Evolutionary conservation across 352 stramenopile genomes (phyloP), one percentile per base, ranked within the genome.

Genomic region (Pythium apleroticum): DNA sequence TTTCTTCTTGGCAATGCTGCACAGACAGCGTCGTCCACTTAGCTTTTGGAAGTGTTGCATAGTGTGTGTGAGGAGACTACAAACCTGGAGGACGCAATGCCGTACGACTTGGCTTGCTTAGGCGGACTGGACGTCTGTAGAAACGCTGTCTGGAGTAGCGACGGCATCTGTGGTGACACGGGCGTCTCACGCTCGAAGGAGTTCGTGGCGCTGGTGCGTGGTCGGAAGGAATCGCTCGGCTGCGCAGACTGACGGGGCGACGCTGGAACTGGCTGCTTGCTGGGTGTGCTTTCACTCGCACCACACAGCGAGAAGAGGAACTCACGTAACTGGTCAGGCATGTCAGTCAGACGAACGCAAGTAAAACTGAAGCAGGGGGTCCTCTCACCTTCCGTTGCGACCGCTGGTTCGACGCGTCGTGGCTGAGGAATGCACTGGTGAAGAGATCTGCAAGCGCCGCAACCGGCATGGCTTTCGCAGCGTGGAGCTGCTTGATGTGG

Each of bases 61-160:
- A 30, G 30, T 15, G 14, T 25, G 12, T 5, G 37, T 19, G 12
- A 11, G 37, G 17, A 45, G 17, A 45, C n/a, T n/a, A n/a, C 37
- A 6, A 20, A 45, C 80, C 80, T 67, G 49, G 73, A 70, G 1
- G 77, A 81, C 3, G 71, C 69, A 22, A 91, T 77, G 9, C 75
- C 77, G 35, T 88, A 89, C 7, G 73, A 72, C 31, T 88, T 89
- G 1, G 69, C 20, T 52, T 53, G 46, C 46, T 81, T 88, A 27
- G 78, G 63, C 31, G 78, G 72, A n/a, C 77, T 88, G 45, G 81
- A 63, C 49, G 79, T 66, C 52, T 88, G 77, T 0, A 89, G 63
- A 60, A 88, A 85, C 12, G 80, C 82, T 1, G 80, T 88, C 43
- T 89, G 82, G 0, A 89, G 69, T n/a, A 91, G 22, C 8, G 69